Conservation (phyloP, 805 yeast species). For the Kazachstania africana region DNA sequence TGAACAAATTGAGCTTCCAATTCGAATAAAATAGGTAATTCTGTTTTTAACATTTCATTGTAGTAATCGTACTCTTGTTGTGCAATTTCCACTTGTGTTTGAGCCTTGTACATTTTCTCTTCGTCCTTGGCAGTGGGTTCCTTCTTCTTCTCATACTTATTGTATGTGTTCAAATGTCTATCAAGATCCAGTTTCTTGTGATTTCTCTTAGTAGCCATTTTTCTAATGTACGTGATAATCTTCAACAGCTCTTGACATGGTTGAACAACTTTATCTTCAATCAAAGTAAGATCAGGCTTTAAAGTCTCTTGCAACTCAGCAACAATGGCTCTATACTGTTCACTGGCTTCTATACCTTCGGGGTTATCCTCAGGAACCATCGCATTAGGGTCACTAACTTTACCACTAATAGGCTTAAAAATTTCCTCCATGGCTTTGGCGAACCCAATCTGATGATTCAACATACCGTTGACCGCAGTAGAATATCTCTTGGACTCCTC, state of each 20-base stretch:
- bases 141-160: slow-evolving; percentile 68
- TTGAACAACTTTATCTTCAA: slow-evolving; percentile 76
- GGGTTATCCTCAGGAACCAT: slow-evolving; percentile 88
- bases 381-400: slow-evolving; percentile 80
- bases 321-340: slow-evolving; percentile 80
- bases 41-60: slow-evolving; percentile 86
- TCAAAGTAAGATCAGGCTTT: slow-evolving; percentile 86
- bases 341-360: slow-evolving; percentile 90
- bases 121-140: slow-evolving; percentile 84
- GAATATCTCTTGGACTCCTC: slow-evolving; percentile 87
- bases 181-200: slow-evolving; percentile 93
- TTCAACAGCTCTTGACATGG: slow-evolving; percentile 87
- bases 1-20: slow-evolving; percentile 86
- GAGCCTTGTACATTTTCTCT: slow-evolving; percentile 77
- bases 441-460: slow-evolving; percentile 86
- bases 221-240: slow-evolving; percentile 72
- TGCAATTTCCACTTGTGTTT: slow-evolving; percentile 81
- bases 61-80: slow-evolving; percentile 93
- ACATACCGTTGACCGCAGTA: slow-evolving; percentile 85
- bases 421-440: slow-evolving; percentile 93
- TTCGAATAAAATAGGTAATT: slow-evolving; percentile 76
- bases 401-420: slow-evolving; percentile 91
- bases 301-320: slow-evolving; percentile 73
- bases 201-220: slow-evolving; percentile 90
- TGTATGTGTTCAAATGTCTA: slow-evolving; percentile 58